Evolutionary conservation across 2,329 filamentous ascomycete genomes (phyloP).

Genomic region (Aureobasidium leucospermi): DNA sequence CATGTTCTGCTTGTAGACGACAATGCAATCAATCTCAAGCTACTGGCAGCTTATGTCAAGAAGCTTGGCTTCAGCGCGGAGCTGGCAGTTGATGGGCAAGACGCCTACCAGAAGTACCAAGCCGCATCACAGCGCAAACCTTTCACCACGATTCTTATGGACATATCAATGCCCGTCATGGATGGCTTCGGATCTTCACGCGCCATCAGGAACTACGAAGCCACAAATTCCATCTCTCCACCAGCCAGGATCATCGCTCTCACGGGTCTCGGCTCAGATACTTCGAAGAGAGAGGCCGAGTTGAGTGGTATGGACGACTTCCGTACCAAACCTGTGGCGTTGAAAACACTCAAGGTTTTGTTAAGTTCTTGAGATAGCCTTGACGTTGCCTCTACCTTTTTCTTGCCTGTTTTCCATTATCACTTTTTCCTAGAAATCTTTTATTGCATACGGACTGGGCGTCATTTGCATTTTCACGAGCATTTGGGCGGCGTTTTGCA

Average conservation of each 20-base stretch:
- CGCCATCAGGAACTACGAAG: conserved; percentile 27
- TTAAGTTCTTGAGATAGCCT: too few relatives aligned
- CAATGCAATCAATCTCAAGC: not conserved
- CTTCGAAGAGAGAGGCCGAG: conserved; percentile 21
- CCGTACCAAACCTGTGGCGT: conserved; percentile 23
- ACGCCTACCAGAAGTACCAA: not conserved
- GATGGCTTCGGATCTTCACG: conserved; percentile 26
- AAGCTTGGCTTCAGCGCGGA: not conserved
- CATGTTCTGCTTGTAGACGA: conserved; percentile 1
- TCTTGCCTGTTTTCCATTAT: too few relatives aligned
- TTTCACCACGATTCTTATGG: conserved; percentile 13
- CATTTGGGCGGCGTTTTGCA: too few relatives aligned
- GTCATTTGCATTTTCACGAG: too few relatives aligned
- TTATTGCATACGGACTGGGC: too few relatives aligned
- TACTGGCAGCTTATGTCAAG: not conserved
- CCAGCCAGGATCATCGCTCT: conserved; percentile 20
- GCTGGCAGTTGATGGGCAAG: not conserved
- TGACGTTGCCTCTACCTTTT: too few relatives aligned
- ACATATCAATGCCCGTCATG: conserved; percentile 15
- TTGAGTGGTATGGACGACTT: conserved; percentile 26
- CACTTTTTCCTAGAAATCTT: too few relatives aligned
- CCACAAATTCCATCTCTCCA: not conserved
- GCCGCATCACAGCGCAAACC: not conserved
- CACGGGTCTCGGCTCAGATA: conserved; percentile 18
- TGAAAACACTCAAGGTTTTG: conserved; percentile 24